Percentiles rank a stretch among this genome's conserved stretches.
phyloP scores from a whole-genome alignment of 106 monocot genomes.

The Phalaenopsis equestris region DNA sequence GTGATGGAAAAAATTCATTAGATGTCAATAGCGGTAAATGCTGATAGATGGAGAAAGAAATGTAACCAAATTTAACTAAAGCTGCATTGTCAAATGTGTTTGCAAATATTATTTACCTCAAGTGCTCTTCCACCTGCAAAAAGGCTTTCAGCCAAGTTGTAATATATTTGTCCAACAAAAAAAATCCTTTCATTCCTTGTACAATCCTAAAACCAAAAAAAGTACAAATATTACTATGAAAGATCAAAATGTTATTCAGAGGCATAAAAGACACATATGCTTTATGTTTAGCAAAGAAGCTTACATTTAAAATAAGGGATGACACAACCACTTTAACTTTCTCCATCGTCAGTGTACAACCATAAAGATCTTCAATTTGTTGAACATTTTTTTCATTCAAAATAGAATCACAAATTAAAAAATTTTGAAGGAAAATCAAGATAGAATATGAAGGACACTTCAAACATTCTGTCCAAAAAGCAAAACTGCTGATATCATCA shows the following conservation, averaged over 20 bases:
- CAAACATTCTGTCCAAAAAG: constrained; percentile 47
- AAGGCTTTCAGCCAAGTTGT: constrained; percentile 72
- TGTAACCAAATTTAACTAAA: not conserved
- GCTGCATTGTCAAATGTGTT: not conserved
- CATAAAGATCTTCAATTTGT: constrained; percentile 12
- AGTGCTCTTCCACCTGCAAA: constrained; percentile 33
- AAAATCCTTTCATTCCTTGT: constrained; percentile 31
- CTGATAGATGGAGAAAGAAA: not conserved
- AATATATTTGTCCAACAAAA: constrained; percentile 54
- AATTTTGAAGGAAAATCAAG: constrained; percentile 49
- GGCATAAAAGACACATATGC: not conserved
- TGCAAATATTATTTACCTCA: constrained; percentile 35
- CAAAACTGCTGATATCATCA: constrained; percentile 19
- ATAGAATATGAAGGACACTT: constrained; percentile 21
- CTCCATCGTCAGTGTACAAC: constrained; percentile 17
- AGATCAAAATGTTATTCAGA: not conserved
- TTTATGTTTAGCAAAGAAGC: not conserved
- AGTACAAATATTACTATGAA: not conserved
- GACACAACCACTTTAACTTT: constrained; percentile 41
- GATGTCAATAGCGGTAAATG: not conserved
- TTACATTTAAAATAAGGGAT: constrained; percentile 49
- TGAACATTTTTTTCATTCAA: constrained; percentile 17
- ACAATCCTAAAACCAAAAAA: constrained; percentile 29
- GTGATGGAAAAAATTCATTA: not conserved
- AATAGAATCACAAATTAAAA: constrained; percentile 38